A percentile compares a stretch with the other conserved stretches of the same genome.
Evolutionary conservation across 306 rosid genomes (phyloP).

Genomic region (Lotus japonicus): DNA sequence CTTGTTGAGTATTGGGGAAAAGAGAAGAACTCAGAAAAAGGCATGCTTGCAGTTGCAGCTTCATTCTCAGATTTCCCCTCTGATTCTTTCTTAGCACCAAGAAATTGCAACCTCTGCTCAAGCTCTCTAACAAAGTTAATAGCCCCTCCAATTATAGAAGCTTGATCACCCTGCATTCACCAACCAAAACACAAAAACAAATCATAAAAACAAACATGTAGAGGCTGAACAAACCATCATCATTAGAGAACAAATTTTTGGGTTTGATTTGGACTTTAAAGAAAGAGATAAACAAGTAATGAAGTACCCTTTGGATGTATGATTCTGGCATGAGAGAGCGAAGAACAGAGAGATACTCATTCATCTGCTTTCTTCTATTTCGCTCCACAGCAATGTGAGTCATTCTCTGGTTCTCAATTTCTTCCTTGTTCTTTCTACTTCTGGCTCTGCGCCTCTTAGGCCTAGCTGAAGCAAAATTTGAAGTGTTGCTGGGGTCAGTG

Average conservation of each 20-base stretch:
- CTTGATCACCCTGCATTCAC: constrained; percentile 80
- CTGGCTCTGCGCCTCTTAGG: constrained; percentile 69
- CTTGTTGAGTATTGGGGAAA: constrained; percentile 75
- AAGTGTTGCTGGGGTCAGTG: constrained; percentile 15
- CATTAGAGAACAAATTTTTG: neutral
- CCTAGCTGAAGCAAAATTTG: constrained; percentile 19
- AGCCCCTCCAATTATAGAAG: constrained; percentile 90
- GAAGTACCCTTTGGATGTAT: constrained; percentile 84
- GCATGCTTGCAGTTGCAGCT: constrained; percentile 4
- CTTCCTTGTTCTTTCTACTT: constrained; percentile 72
- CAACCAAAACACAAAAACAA: neutral
- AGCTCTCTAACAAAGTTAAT: constrained; percentile 86
- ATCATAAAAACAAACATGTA: neutral
- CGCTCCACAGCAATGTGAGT: constrained; percentile 97
- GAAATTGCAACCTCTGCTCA: constrained; percentile 67
- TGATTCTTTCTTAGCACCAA: constrained; percentile 38
- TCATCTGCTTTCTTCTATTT: constrained; percentile 87
- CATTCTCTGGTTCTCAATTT: constrained; percentile 95
- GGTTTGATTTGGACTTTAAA: neutral
- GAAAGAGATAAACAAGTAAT: neutral
- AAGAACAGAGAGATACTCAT: constrained; percentile 83
- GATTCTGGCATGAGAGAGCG: constrained; percentile 88
- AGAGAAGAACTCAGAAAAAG: constrained; percentile 80
- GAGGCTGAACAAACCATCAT: neutral
- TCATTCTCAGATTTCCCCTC: constrained; percentile 7